Base-by-base conservation (phyloP, 1,284 basidiomycete genomes). In the Irpex sp. region DNA sequence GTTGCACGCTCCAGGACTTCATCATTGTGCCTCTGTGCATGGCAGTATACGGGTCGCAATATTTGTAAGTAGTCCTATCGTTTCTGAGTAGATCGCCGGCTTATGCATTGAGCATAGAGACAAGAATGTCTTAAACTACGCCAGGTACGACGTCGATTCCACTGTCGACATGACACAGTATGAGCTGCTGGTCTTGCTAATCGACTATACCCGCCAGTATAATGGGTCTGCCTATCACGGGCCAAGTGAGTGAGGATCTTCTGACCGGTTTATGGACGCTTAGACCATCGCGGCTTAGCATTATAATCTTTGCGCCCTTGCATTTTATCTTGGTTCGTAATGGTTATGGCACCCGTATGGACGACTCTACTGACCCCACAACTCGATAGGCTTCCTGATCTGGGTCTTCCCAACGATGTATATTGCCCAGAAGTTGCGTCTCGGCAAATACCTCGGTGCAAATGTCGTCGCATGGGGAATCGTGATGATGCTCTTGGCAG, bases 381-480 rank as follows among this genome's bases (percentile, higher is more conserved):
- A 17, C 47, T 9, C 36, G 4, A 3, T 58, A 86, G 86, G 86
- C 1, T 88, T 83, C 68, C 72, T 87, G 44, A 73, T 84, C 19
- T 89, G 83, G 79, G 86, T 89, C 67, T 88, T 89, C 63, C 86
- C 88, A 1, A 87, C 86, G 0, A 82, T 86, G 51, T 88, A 85
- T 65, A 82, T 90, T 60, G 82, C 87, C 0, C 87, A 89, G 70
- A 83, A 82, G 63, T 75, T 84, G 26, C 74, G 84, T 13, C 74
- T 85, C 34, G 86, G 83, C 15, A 88, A 88, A 72, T 89, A 88
- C 68, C 79, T 87, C 6, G 86, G 87, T 1, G 76, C 64, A 4
- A 89, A 89, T 72, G 81, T 90, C 61, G 70, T 87, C 9, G 51
- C 85, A 21, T 89, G 88, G 88, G 86, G 87, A 2, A 75, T 76